Percentiles rank a stretch among this genome's conserved stretches.
phyloP scores from a whole-genome alignment of 1,284 basidiomycete species.

The Rhizoctonia solani region DNA sequence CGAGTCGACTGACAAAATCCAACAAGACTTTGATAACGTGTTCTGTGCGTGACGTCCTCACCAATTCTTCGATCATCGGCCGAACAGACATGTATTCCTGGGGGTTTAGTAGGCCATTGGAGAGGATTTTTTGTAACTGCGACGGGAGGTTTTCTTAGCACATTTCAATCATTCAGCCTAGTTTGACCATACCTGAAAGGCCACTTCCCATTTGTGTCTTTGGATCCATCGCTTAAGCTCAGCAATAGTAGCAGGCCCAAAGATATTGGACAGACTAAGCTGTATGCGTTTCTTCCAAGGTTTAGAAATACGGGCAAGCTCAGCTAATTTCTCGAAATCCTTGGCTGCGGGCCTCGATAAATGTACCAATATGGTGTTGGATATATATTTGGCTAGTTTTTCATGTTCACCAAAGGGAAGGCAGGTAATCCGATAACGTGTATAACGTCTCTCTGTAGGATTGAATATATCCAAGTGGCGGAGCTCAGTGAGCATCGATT shows the following conservation, averaged over 20 bases:
- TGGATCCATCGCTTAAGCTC: slow-evolving; percentile 52
- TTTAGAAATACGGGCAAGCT: slow-evolving; percentile 37
- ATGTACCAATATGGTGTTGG: slow-evolving; percentile 47
- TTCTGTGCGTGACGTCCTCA: slow-evolving; percentile 45
- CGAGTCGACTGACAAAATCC: slow-evolving; percentile 48
- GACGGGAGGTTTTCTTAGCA: slow-evolving; percentile 49
- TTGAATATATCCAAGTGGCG: slow-evolving; percentile 46
- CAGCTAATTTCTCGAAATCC: slow-evolving; percentile 59
- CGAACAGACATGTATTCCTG: slow-evolving; percentile 48
- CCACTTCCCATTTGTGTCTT: slow-evolving; percentile 45
- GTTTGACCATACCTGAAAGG: slow-evolving; percentile 12
- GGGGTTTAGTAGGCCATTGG: slow-evolving; percentile 49
- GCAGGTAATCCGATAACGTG: slow-evolving; percentile 41
- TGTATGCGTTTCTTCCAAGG: background rate
- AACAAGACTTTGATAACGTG: slow-evolving; percentile 42
- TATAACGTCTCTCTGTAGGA: slow-evolving; percentile 44
- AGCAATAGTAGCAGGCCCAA: slow-evolving; percentile 46
- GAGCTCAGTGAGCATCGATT: slow-evolving; percentile 53
- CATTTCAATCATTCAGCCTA: slow-evolving; percentile 47
- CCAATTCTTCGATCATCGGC: slow-evolving; percentile 51
- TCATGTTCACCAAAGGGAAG: slow-evolving; percentile 41
- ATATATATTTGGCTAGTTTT: slow-evolving; percentile 2
- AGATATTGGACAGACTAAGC: background rate
- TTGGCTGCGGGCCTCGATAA: slow-evolving; percentile 60
- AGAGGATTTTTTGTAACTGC: slow-evolving; percentile 47